Evolutionary conservation across 116 monocot species (phyloP), one percentile per base, ranked within the genome.

Genomic region (Phalaenopsis hybrid): DNA sequence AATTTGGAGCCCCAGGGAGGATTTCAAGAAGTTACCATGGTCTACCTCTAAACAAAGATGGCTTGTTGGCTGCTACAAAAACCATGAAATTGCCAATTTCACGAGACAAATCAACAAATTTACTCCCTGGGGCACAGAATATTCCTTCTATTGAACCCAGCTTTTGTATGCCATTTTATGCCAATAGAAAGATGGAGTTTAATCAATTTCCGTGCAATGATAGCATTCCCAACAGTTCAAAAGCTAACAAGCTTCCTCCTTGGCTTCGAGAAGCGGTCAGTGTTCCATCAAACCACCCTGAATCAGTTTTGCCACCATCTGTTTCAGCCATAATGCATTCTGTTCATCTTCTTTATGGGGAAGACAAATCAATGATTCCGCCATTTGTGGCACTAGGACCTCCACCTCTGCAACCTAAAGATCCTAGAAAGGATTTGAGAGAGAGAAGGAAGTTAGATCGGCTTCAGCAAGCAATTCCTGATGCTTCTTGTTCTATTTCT

Each of bases 241-340:
- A 89, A 83, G 80, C 83, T 55, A 85, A 92, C 82, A 92, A 87
- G 59, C 90, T 97, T 81, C 97, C 94, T 5, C 97, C 94, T 82
- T 97, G 97, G 97, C 92, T 97, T 83, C 88, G 88, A 49, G 89
- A 93, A 81, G 97, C 91, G 78, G 97, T 97, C 16, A 89, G 52
- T 85, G 79, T 83, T 68, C 81, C 88, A 46, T 67, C 85, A 3
- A 87, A 75, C 57, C 91, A 84, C 55, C 57, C 79, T 12, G 90
- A 79, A 75, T 81, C 84, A 20, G 84, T 78, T 11, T 79, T 97
- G 69, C 92, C 97, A 18, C 93, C 93, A 70, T 81, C 82, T 83
- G 85, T 93, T 59, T 89, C 91, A 28, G 97, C 94, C 16, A 92
- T 97, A 15, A 85, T 90, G 74, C 88, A 92, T 17, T 92, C 94